Base-by-base conservation (phyloP, 805 yeast genomes). In the Myxozyma mucilagina region DNA sequence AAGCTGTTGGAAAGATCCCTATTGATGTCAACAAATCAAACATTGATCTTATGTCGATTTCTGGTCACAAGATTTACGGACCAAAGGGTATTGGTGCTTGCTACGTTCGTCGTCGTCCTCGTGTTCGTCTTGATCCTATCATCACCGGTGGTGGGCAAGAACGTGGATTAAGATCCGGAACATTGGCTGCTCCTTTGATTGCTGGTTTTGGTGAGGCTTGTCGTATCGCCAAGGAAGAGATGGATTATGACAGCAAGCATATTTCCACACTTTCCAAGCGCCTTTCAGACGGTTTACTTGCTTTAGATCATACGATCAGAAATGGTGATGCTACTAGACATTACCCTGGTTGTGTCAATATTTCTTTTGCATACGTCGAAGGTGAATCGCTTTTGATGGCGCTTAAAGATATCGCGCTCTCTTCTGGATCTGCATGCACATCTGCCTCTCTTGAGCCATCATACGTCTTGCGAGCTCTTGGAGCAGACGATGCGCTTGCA, bases 61-160 rank as follows among this genome's bases (percentile, higher is more conserved):
- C 97, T 0, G 92, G 97, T 1, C 99, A 94, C 78, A 94, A 94
- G 78, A 87, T 94, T 65, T 94, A 94, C 76, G 99, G 99, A 5
- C 99, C 99, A 68, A 94, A 87, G 84, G 99, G 99, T 65, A 84
- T 91, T 62, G 99, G 99, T 71, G 99, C 99, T 9, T 80, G 92
- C 68, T 94, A 82, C 72, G 93, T 94, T 43, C 86, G 99, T 78
- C 89, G 99, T 82, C 87, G 99, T 76, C 99, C 99, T 65, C 87
- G 99, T 77, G 99, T 94, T 53, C 88, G 99, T 82, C 74, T 94
- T 64, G 97, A 92, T 67, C 97, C 99, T 24, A 80, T 94, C 57
- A 89, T 94, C 68, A 87, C 91, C 62, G 99, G 99, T 67, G 99
- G 99, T 77, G 99, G 99, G 56, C 99, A 94, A 79, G 99, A 94